These are phyloP conservation scores for Carex parvula DNA, from an alignment of 176 grass and related monocot genomes.

Conservation along the genomic window DNA sequence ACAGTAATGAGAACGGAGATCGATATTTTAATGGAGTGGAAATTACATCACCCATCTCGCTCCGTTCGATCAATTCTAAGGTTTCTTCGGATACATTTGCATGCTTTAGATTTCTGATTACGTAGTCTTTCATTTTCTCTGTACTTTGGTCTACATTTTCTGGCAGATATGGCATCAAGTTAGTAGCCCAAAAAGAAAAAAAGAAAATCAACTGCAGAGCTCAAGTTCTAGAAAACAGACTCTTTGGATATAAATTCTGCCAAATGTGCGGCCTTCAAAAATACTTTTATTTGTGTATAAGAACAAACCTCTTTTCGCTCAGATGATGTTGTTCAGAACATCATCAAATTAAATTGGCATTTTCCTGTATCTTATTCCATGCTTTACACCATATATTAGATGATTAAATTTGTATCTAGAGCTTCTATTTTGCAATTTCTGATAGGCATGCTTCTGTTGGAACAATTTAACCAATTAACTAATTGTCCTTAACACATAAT, in stretches of 20 bases:
- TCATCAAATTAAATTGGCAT: too few relatives aligned
- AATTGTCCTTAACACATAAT: not conserved
- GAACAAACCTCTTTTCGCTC: not conserved
- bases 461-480: not conserved
- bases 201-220: not conserved
- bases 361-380: not conserved
- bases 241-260: not conserved
- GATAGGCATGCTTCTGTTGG: not conserved
- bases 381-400: not conserved
- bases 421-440: not conserved
- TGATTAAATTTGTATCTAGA: not conserved
- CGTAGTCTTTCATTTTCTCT: constrained; percentile 40
- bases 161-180: not conserved
- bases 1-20: constrained; percentile 40
- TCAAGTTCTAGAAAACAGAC: not conserved
- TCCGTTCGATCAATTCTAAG: constrained; percentile 33
- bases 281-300: not conserved
- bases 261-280: not conserved
- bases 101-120: constrained; percentile 33
- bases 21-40: constrained; percentile 53
- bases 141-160: constrained; percentile 34
- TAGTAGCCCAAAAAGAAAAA: not conserved
- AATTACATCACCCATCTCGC: constrained; percentile 39
- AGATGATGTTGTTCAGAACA: too few relatives aligned
- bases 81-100: constrained; percentile 29